Base-by-base conservation (phyloP, 768 basidiomycete genomes). In the Termitomyces sp. region DNA sequence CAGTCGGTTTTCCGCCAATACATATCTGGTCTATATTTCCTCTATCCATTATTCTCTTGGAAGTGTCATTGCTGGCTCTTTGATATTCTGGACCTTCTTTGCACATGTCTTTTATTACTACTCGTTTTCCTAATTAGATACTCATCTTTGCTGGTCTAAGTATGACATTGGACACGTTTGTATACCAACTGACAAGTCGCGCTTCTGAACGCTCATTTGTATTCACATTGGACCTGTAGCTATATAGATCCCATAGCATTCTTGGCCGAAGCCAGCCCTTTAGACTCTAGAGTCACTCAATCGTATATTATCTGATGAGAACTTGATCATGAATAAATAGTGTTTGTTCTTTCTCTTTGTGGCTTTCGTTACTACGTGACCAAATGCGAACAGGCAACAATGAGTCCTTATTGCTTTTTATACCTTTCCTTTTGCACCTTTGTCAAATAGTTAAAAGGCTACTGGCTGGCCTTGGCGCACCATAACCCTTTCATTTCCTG, bases 51-150 rank as follows among this genome's bases (percentile, higher is more conserved):
- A 27, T 58, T 39, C 9, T 58, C 30, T 36, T 55, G 46, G 40
- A 3, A 27, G 44, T 48, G 8, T 46, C 54, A 34, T 44, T 65
- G 34, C 55, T 61, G 37, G 37, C 44, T 43, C 57, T 61, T 20
- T 59, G 43, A 60, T n/a, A 43, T 16, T 43, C 6, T 27, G 18
- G 26, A 33, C 32, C 20, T 32, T 49, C 26, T 26, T n/a, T 58
- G n/a, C n/a, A 34, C 42, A 56, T 26, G 49, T 33, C 12, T 37
- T 36, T 32, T n/a, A 27, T 24, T 34, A 51, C 30, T 37, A 40
- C 48, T 33, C 24, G 47, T 54, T 20, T 20, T 33, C 37, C 22
- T 47, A 58, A 55, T 62, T 33, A 42, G 34, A 54, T 55, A 54
- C 27, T 55, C 24, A 47, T 24, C 10, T 32, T 20, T 43, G 44